Conservation (phyloP, 176 grass and related monocot genomes). For the Zea luxurians region DNA sequence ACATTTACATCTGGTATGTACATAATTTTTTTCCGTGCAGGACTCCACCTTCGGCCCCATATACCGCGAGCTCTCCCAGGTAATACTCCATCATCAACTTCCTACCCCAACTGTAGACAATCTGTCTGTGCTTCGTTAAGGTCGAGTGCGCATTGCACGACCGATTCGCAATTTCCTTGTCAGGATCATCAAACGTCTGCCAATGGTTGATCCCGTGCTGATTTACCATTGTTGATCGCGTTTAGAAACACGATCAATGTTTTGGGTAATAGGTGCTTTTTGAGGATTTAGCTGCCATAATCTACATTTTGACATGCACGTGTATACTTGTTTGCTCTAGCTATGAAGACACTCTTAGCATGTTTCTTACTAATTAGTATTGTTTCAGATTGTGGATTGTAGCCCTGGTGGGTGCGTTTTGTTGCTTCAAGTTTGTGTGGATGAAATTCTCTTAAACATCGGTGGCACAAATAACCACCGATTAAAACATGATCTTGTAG, state of each 20-base stretch:
- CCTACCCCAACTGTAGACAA: not conserved
- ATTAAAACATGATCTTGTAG: constrained; percentile 49
- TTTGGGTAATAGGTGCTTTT: constrained; percentile 28
- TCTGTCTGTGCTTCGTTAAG: not conserved
- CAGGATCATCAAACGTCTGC: constrained; percentile 27
- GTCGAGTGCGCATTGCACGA: not conserved
- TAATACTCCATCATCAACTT: constrained; percentile 7
- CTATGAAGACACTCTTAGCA: constrained; percentile 21
- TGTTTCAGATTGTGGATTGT: constrained; percentile 66
- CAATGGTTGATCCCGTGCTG: constrained; percentile 15
- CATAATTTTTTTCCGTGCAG: no score
- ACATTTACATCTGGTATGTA: no score
- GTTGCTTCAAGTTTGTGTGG: constrained; percentile 75
- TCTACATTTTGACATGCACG: constrained; percentile 2
- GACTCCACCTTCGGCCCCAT: constrained; percentile 52
- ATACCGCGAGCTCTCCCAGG: constrained; percentile 57
- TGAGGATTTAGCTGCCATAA: not conserved
- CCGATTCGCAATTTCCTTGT: constrained; percentile 22
- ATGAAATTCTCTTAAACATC: constrained; percentile 53
- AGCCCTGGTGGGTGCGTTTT: constrained; percentile 65
- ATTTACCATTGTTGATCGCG: not conserved
- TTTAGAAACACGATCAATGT: not conserved
- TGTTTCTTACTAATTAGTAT: constrained; percentile 15
- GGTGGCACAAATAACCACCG: constrained; percentile 39
- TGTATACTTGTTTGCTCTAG: not conserved